Base-by-base conservation (phyloP, 768 basidiomycete species). In the Tephrocybe sp. region DNA sequence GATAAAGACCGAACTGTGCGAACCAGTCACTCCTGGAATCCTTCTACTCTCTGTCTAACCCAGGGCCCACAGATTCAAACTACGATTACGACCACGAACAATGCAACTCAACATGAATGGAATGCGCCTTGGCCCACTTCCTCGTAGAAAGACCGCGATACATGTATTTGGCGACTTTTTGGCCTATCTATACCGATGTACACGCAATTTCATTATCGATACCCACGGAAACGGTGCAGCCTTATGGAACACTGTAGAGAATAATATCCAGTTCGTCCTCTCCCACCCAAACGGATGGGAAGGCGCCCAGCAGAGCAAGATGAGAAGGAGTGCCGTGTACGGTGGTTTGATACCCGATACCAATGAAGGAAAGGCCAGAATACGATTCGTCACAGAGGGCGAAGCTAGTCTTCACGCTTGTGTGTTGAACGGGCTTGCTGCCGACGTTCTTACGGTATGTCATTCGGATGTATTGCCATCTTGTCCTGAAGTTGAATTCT, bases 251-350 rank as follows among this genome's bases (percentile, higher is more conserved):
- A 74, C 82, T 3, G 80, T 89, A 22, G 86, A 89, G 61, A 62
- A 76, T 39, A 76, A 84, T 60, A 77, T 87, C 40, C 84, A 90
- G 60, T 80, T 90, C 54, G 86, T 91, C 3, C 69, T 89, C 33
- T 84, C 84, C 35, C 88, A 90, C 64, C 88, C 88, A 12, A 91
- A 89, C 57, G 88, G 88, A 5, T 91, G 88, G 88, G 88, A 90
- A 60, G 85, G 78, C 16, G 80, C 87, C 8, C 87, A 89, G 59
- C 83, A 86, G 64, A 82, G 84, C 26, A 84, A 82, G 66, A 88
- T 91, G 84, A 78, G 88, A 51, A 75, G 85, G 51, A 83, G 82
- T 0, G 88, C 88, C 1, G 77, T 86, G 8, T 77, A 82, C 56
- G 88, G 85, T 3, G 79, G 78, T n/a, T 64, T 91, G 34, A 83